Percentiles rank a stretch among this genome's conserved stretches.
Conservation (phyloP, 257 asterid species). For the Datura wrightii region DNA sequence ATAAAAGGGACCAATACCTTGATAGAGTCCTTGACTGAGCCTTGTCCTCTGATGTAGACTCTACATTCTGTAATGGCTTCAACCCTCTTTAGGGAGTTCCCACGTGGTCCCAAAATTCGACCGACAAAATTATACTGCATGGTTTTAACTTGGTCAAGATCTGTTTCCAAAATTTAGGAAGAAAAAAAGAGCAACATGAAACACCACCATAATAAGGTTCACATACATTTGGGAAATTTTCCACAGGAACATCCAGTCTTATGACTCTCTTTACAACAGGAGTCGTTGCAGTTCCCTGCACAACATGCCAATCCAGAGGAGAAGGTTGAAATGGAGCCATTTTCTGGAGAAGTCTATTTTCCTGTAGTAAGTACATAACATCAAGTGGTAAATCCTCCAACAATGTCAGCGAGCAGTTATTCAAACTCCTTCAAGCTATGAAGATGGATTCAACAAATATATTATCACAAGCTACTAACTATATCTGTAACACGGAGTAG, state of each 20-base stretch:
- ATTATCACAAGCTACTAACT: background rate
- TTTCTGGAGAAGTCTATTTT: slow-evolving; percentile 64
- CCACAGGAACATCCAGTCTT: slow-evolving; percentile 80
- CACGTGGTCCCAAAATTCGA: slow-evolving; percentile 82
- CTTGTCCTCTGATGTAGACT: slow-evolving; percentile 74
- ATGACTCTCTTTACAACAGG: slow-evolving; percentile 73
- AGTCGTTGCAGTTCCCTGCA: slow-evolving; percentile 57
- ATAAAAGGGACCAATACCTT: slow-evolving; percentile 49
- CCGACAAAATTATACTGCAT: slow-evolving; percentile 86
- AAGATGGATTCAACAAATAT: background rate
- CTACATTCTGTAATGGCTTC: slow-evolving; percentile 85
- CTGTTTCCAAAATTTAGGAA: background rate
- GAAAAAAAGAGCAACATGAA: slow-evolving; percentile 24
- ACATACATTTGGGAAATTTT: slow-evolving; percentile 77
- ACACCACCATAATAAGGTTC: slow-evolving; percentile 6
- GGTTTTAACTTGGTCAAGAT: slow-evolving; percentile 32
- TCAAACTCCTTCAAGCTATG: slow-evolving; percentile 10
- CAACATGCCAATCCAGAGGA: slow-evolving; percentile 60
- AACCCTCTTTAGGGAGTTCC: slow-evolving; percentile 79
- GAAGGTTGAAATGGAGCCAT: slow-evolving; percentile 61
- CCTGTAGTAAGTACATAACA: slow-evolving; percentile 48
- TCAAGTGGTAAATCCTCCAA: slow-evolving; percentile 23
- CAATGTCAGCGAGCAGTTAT: background rate
- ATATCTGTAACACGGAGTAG: background rate
- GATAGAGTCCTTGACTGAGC: slow-evolving; percentile 78